Conservation (phyloP, 2,329 filamentous ascomycete genomes). For the Beauveria brongniartii region DNA sequence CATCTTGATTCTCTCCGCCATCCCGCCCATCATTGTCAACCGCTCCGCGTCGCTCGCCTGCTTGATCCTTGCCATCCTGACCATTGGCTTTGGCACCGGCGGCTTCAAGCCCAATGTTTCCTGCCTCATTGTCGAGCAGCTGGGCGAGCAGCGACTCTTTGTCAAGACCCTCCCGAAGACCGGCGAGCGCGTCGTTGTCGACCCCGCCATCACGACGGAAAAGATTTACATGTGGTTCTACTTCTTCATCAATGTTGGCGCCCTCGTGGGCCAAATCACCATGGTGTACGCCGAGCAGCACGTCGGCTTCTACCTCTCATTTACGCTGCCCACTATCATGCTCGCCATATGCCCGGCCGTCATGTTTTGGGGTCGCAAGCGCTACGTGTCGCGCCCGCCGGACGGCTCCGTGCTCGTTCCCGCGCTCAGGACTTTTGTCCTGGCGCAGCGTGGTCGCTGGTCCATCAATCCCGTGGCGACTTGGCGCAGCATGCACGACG, state of each 20-base stretch:
- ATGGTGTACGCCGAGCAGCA: conserved; percentile 70
- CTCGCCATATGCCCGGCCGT: conserved; percentile 56
- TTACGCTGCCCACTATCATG: conserved; percentile 57
- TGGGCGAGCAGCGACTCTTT: conserved; percentile 45
- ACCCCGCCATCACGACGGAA: conserved; percentile 53
- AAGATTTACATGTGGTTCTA: conserved; percentile 65
- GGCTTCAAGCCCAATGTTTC: conserved; percentile 70
- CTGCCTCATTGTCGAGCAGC: conserved; percentile 59
- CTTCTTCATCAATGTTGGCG: conserved; percentile 63
- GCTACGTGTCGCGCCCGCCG: conserved; percentile 50
- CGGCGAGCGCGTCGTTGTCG: conserved; percentile 57
- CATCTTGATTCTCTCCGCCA: conserved; percentile 58
- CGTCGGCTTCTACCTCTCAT: conserved; percentile 67
- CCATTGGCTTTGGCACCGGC: conserved; percentile 55
- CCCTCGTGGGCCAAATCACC: conserved; percentile 52
- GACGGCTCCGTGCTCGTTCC: conserved; percentile 62
- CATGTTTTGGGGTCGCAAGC: conserved; percentile 48
- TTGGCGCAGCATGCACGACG: conserved; percentile 48
- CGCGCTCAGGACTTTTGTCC: conserved; percentile 49
- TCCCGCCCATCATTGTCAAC: conserved; percentile 52
- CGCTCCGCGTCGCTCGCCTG: conserved; percentile 49
- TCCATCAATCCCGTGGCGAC: conserved; percentile 55
- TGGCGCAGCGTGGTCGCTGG: conserved; percentile 63
- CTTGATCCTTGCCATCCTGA: conserved; percentile 52
- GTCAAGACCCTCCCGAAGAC: conserved; percentile 39